Evolutionary conservation across 805 yeast genomes (phyloP).

Genomic region (Ogataea haglerorum): DNA sequence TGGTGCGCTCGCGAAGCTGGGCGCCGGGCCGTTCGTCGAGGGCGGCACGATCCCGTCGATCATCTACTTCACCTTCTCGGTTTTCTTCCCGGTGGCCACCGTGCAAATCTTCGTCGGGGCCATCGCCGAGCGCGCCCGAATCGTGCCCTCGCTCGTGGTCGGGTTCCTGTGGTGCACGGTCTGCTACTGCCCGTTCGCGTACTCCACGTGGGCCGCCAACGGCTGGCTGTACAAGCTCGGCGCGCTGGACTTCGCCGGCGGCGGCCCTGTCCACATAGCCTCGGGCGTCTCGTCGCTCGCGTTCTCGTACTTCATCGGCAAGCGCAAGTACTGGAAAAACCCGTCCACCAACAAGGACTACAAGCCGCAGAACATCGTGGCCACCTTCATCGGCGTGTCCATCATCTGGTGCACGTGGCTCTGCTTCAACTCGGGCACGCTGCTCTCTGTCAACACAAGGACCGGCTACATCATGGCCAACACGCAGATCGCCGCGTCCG

Average conservation of each 20-base stretch:
- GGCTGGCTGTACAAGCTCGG: constrained; percentile 45
- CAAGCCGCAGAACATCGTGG: constrained; percentile 36
- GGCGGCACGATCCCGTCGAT: constrained; percentile 50
- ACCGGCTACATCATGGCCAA: constrained; percentile 46
- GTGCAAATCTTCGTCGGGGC: constrained; percentile 47
- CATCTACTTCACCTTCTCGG: constrained; percentile 41
- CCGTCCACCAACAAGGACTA: constrained; percentile 29
- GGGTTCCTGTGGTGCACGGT: constrained; percentile 40
- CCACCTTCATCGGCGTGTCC: constrained; percentile 43
- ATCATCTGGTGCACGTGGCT: constrained; percentile 49
- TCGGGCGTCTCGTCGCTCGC: constrained; percentile 42
- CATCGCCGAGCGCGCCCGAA: constrained; percentile 42
- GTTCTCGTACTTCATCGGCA: constrained; percentile 43
- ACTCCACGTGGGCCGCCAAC: constrained; percentile 44
- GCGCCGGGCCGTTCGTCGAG: constrained; percentile 39
- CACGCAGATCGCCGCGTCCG: constrained; percentile 50
- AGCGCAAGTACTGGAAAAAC: constrained; percentile 34
- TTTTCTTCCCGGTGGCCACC: constrained; percentile 46
- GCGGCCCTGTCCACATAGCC: constrained; percentile 48
- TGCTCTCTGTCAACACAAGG: constrained; percentile 38
- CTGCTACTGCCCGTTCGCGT: constrained; percentile 45
- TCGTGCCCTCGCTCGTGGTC: constrained; percentile 40
- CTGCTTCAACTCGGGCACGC: constrained; percentile 46
- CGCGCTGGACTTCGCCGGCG: constrained; percentile 47
- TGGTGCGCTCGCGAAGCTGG: constrained; percentile 39